Percentiles rank a stretch among this genome's conserved stretches.
These are phyloP conservation scores for Trichocladium antarcticum DNA, from an alignment of 495 filamentous ascomycete species.

Conservation along the genomic window DNA sequence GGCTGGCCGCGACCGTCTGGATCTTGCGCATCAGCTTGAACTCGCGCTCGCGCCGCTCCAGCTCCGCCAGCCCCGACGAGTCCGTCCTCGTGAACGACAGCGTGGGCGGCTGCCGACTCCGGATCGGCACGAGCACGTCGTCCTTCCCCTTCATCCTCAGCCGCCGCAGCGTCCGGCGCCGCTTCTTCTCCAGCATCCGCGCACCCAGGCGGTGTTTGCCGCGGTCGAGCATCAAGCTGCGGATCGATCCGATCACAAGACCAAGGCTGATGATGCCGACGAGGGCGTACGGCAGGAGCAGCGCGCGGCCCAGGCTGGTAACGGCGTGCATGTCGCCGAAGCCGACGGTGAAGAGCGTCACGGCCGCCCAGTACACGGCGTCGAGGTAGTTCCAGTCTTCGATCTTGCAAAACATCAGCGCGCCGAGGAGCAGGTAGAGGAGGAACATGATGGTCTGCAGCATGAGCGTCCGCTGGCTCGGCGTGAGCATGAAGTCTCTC, in stretches of 20 bases:
- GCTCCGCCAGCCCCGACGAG: slow-evolving; percentile 32
- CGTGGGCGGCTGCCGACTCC: slow-evolving; percentile 9
- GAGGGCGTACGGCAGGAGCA: slow-evolving; percentile 72
- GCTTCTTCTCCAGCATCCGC: slow-evolving; percentile 59
- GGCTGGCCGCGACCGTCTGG: slow-evolving; percentile 49
- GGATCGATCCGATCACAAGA: slow-evolving; percentile 74
- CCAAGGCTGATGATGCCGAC: slow-evolving; percentile 73
- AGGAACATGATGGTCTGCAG: slow-evolving; percentile 74
- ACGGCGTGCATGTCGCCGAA: slow-evolving; percentile 57
- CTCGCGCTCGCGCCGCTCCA: slow-evolving; percentile 56
- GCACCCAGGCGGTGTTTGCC: slow-evolving; percentile 59
- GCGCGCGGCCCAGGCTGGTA: slow-evolving; percentile 45
- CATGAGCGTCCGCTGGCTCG: slow-evolving; percentile 73
- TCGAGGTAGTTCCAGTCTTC: slow-evolving; percentile 75
- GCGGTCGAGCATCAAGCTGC: slow-evolving; percentile 66
- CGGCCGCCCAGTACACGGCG: slow-evolving; percentile 72
- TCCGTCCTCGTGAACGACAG: background rate
- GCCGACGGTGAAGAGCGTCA: slow-evolving; percentile 76
- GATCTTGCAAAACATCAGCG: slow-evolving; percentile 56
- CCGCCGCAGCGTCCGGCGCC: slow-evolving; percentile 43
- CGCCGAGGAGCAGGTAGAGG: slow-evolving; percentile 62
- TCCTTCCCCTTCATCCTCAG: slow-evolving; percentile 40
- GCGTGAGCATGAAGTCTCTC: slow-evolving; percentile 60
- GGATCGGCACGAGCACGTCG: slow-evolving; percentile 41
- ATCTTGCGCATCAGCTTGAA: slow-evolving; percentile 79